phyloP scores from a whole-genome alignment of 2,329 filamentous ascomycete species.

The Zopfia rhizophila region DNA sequence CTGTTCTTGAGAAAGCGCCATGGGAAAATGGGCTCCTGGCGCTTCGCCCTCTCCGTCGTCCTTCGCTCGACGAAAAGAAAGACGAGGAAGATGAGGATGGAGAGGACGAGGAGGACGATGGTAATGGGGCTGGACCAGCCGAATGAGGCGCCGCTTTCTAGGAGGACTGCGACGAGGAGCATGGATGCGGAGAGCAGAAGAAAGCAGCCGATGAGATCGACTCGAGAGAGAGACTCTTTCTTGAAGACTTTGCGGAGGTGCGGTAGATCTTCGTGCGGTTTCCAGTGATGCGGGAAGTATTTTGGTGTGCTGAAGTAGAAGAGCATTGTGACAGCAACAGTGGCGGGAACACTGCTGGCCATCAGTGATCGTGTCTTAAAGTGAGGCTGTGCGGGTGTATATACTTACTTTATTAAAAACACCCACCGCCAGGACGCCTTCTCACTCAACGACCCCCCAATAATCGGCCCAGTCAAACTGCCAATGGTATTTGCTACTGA shows the following conservation, averaged over 20 bases:
- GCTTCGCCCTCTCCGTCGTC: neutral
- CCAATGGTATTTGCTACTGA: too few relatives aligned
- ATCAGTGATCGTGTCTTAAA: too few relatives aligned
- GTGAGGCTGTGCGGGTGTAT: too few relatives aligned
- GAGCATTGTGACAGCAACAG: neutral
- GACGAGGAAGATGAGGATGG: neutral
- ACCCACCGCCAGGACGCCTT: conserved; percentile 1
- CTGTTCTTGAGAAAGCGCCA: conserved; percentile 10
- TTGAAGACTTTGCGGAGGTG: too few relatives aligned
- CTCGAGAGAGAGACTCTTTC: neutral
- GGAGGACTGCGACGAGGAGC: conserved; percentile 9
- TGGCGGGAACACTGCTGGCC: conserved; percentile 1
- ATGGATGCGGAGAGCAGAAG: conserved; percentile 7
- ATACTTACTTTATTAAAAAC: conserved; percentile 11
- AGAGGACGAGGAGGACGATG: neutral
- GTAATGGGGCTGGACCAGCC: conserved; percentile 2
- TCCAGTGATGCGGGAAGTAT: too few relatives aligned
- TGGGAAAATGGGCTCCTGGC: conserved; percentile 6
- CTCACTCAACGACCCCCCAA: conserved; percentile 3
- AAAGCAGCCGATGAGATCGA: conserved; percentile 7
- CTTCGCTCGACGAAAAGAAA: neutral
- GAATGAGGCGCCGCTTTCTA: conserved; percentile 6
- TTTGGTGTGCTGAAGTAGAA: too few relatives aligned
- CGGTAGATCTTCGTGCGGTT: too few relatives aligned
- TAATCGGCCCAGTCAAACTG: neutral